Evolutionary conservation across 2,329 filamentous ascomycete species (phyloP).

Genomic region (Zymoseptoria crescenta): DNA sequence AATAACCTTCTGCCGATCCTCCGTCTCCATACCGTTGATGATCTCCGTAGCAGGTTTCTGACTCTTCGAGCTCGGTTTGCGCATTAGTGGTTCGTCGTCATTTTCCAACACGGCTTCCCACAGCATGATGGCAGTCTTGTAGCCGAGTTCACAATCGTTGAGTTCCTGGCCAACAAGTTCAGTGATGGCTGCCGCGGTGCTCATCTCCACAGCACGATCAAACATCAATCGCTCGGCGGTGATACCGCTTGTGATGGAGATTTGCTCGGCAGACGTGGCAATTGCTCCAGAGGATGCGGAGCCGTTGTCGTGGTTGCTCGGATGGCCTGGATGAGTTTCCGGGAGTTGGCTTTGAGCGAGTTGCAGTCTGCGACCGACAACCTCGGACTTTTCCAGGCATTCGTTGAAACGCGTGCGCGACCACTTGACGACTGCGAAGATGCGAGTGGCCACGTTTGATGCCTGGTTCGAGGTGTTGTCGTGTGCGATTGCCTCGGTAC

Average conservation of each 20-base stretch:
- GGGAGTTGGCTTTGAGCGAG: conserved; percentile 81
- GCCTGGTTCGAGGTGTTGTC: conserved; percentile 20
- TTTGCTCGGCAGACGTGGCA: conserved; percentile 64
- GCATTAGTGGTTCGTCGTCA: conserved; percentile 53
- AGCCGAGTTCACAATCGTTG: conserved; percentile 80
- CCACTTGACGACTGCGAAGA: conserved; percentile 95
- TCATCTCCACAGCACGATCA: conserved; percentile 95
- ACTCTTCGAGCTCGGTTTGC: conserved; percentile 39
- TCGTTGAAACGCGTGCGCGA: conserved; percentile 91
- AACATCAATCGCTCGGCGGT: conserved; percentile 98
- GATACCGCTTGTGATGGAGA: conserved; percentile 77
- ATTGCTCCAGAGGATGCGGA: conserved; percentile 46
- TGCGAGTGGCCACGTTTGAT: conserved; percentile 41
- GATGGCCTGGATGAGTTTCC: conserved; percentile 76
- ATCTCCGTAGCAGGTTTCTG: conserved; percentile 39
- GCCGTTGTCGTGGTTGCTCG: conserved; percentile 61
- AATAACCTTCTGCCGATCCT: conserved; percentile 65
- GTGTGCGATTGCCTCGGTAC: conserved; percentile 49
- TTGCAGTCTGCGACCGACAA: conserved; percentile 79
- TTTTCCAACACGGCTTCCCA: conserved; percentile 87
- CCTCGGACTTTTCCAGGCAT: conserved; percentile 89
- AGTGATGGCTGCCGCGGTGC: conserved; percentile 83
- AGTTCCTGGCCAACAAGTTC: conserved; percentile 91
- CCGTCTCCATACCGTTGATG: conserved; percentile 52
- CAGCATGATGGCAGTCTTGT: conserved; percentile 88